Base-by-base conservation (phyloP, 768 basidiomycete genomes). In the Suillus clintonianus region DNA sequence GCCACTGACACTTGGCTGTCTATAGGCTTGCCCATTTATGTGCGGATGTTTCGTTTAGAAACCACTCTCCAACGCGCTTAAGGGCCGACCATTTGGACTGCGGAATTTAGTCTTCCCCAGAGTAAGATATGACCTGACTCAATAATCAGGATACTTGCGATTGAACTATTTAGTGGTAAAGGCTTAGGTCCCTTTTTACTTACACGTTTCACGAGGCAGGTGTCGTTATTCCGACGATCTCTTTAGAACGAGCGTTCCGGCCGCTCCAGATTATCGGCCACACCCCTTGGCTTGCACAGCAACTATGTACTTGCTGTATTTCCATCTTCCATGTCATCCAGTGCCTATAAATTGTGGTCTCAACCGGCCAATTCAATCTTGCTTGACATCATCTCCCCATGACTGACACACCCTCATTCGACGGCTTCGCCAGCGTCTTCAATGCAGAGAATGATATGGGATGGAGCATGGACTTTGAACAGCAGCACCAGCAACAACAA, bases 231-330 rank as follows among this genome's bases (percentile, higher is more conserved):
- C 24, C 56, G 56, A 39, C 6, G 19, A 27, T 39, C 30, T 32
- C 51, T 53, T 34, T n/a, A 7, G 51, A n/a, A 53, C 10, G 37
- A 24, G 24, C 37, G 37, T 39, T 30, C 24, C 39, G 39, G 56
- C 56, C 24, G 37, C 37, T 27, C n/a, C 10, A 57, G n/a, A n/a
- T n/a, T n/a, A 57, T 27, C 37, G 9, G 55, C 55, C 55, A 57
- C 55, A n/a, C 37, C 55, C 55, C 55, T 57, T 57, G 55, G 55
- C 55, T 57, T 39, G 17, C 55, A 57, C 55, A 57, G 55, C 55
- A 57, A 57, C 24, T 15, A 39, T n/a, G n/a, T 5, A 37, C 54
- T 55, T 55, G 37, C 37, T 57, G 55, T 57, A 57, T 56, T 24
- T 37, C 8, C 8, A 22, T 10, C 8, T 37, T 37, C 34, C 17